phyloP scores from a whole-genome alignment of 2,329 filamentous ascomycete genomes.

The Pyricularia sp. region DNA sequence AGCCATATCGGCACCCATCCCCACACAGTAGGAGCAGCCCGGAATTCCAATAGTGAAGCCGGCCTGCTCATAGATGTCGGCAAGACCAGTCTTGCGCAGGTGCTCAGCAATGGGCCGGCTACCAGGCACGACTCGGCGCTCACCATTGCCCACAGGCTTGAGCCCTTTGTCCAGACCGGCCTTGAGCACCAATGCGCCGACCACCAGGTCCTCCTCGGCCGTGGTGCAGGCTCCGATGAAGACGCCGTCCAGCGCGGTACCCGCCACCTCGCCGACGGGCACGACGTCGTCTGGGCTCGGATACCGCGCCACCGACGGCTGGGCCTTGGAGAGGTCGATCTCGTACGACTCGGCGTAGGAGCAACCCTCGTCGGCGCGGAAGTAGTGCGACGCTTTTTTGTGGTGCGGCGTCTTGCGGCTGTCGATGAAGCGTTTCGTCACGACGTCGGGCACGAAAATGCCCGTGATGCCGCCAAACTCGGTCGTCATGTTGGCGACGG shows the following conservation, averaged over 20 bases:
- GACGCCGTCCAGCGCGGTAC: constrained; percentile 26
- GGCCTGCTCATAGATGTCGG: constrained; percentile 26
- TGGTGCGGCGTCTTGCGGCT: constrained; percentile 22
- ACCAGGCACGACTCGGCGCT: constrained; percentile 29
- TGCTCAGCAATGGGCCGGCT: constrained; percentile 26
- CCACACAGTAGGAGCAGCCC: constrained; percentile 34
- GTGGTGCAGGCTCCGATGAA: constrained; percentile 39
- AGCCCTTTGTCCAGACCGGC: constrained; percentile 23
- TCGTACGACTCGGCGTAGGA: constrained; percentile 24
- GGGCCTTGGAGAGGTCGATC: constrained; percentile 27
- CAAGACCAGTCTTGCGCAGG: constrained; percentile 23
- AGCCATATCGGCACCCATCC: constrained; percentile 30
- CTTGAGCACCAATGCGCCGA: constrained; percentile 30
- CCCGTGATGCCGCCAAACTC: constrained; percentile 34
- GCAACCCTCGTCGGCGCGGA: constrained; percentile 26
- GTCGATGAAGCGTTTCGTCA: constrained; percentile 24
- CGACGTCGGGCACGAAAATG: constrained; percentile 28
- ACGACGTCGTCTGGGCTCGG: constrained; percentile 34
- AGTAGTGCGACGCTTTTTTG: constrained; percentile 24
- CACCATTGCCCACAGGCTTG: constrained; percentile 20
- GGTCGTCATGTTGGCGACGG: constrained; percentile 24
- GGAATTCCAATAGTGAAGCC: constrained; percentile 31
- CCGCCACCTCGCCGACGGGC: constrained; percentile 22
- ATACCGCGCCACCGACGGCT: constrained; percentile 28
- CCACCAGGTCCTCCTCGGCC: constrained; percentile 32